phyloP scores from a whole-genome alignment of 2,329 filamentous ascomycete genomes.

The Pseudocercospora vitis region DNA sequence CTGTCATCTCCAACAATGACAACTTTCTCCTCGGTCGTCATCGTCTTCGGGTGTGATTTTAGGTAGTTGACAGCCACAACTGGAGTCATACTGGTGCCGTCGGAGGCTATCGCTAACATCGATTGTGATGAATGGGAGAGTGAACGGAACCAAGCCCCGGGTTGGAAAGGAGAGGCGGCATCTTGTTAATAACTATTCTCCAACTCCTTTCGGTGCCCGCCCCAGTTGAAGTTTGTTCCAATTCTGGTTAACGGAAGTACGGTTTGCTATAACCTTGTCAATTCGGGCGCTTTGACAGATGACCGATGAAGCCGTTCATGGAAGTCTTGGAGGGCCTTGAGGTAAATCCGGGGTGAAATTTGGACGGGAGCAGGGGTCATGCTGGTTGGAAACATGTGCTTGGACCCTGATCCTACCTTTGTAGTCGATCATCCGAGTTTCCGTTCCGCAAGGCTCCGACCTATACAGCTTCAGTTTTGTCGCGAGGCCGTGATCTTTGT shows the following conservation, averaged over 20 bases:
- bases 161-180: not conserved
- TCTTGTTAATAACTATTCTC: not conserved
- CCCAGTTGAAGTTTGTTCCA: constrained; percentile 1
- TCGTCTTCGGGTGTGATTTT: not conserved
- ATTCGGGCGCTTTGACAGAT: not conserved
- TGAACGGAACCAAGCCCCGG: not conserved
- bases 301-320: constrained; percentile 2
- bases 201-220: not conserved
- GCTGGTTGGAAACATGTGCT: not conserved
- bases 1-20: constrained; percentile 6
- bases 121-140: not conserved
- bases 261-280: not conserved
- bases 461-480: too few relatives aligned
- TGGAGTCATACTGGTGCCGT: not conserved
- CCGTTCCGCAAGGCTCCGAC: not conserved
- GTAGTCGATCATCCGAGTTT: not conserved
- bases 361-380: not conserved
- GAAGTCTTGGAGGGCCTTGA: not conserved
- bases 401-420: not conserved
- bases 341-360: constrained; percentile 2
- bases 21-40: constrained; percentile 13
- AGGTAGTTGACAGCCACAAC: not conserved
- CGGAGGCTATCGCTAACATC: not conserved
- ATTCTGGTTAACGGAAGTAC: not conserved
- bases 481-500: too few relatives aligned